A percentile compares a stretch with the other conserved stretches of the same genome.
These are phyloP conservation scores for Penicillium ochrochloron DNA, from an alignment of 495 filamentous ascomycete genomes.

Conservation along the genomic window DNA sequence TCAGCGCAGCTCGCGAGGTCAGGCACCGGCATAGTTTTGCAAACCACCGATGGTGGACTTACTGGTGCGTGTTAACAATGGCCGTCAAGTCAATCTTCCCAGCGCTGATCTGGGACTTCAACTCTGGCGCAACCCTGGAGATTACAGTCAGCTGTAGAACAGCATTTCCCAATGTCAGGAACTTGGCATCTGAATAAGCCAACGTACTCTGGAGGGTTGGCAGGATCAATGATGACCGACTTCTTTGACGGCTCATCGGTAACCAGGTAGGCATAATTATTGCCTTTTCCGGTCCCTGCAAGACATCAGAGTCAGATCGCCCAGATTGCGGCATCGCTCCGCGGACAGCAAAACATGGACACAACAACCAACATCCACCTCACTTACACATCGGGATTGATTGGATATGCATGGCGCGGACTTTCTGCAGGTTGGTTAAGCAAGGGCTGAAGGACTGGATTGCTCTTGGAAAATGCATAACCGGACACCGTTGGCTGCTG, in stretches of 20 bases:
- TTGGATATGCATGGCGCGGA: conserved; percentile 84
- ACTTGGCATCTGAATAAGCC: background rate
- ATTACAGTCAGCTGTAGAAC: conserved; percentile 7
- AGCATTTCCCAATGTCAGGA: background rate
- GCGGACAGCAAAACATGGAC: background rate
- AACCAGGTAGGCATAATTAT: conserved; percentile 98
- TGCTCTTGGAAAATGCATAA: conserved; percentile 40
- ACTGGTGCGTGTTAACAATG: conserved; percentile 98
- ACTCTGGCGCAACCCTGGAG: conserved; percentile 75
- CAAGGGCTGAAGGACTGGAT: conserved; percentile 20
- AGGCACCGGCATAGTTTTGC: background rate
- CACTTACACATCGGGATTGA: conserved; percentile 97
- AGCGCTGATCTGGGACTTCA: conserved; percentile 71
- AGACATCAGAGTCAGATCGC: conserved; percentile 14
- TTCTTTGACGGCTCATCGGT: conserved; percentile 88
- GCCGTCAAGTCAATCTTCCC: conserved; percentile 81
- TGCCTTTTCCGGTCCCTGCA: conserved; percentile 81
- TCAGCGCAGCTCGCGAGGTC: background rate
- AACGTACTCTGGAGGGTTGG: conserved; percentile 86
- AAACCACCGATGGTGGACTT: conserved; percentile 34
- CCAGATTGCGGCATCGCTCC: background rate
- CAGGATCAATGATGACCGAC: conserved; percentile 95
- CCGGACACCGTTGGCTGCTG: conserved; percentile 14
- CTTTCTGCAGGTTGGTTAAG: conserved; percentile 18
- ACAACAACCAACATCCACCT: background rate